Evolutionary conservation across 768 basidiomycete genomes (phyloP).

Genomic region (Tubosaeta brunneosetosa): DNA sequence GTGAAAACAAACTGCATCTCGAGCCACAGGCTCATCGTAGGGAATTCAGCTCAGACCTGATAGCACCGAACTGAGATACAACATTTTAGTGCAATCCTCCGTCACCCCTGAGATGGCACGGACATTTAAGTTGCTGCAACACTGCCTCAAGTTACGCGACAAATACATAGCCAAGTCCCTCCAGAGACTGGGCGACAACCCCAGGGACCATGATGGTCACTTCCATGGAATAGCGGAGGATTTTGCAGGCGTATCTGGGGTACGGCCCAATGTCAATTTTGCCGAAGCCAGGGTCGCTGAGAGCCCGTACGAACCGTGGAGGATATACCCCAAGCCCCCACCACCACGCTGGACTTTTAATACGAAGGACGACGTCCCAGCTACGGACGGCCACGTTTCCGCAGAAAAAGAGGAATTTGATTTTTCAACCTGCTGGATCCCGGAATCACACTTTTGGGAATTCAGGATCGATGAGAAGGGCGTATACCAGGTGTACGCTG

Average conservation of each 20-base stretch:
- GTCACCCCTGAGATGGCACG: conserved; percentile 37
- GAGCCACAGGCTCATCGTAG: conserved; percentile 31
- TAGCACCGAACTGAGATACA: conserved; percentile 2
- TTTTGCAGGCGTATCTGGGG: conserved; percentile 59
- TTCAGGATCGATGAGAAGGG: conserved; percentile 83
- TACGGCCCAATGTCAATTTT: conserved; percentile 56
- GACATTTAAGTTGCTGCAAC: conserved; percentile 69
- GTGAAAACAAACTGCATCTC: conserved; percentile 34
- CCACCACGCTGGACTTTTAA: conserved; percentile 96
- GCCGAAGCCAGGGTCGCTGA: conserved; percentile 19
- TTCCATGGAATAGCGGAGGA: conserved; percentile 68
- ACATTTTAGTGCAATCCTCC: conserved; percentile 19
- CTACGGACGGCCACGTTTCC: conserved; percentile 31
- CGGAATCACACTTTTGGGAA: conserved; percentile 55
- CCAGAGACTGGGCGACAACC: conserved; percentile 93
- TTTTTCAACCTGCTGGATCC: conserved; percentile 70
- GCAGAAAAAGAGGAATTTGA: conserved; percentile 50
- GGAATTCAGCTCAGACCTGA: not conserved
- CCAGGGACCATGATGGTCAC: conserved; percentile 79
- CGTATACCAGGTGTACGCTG: conserved; percentile 80
- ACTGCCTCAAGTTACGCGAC: conserved; percentile 87
- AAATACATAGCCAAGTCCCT: conserved; percentile 88
- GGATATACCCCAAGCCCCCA: conserved; percentile 87
- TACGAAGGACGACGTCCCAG: conserved; percentile 44
- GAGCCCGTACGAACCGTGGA: conserved; percentile 61